These are phyloP conservation scores for Eucalyptus polyanthemos DNA, from an alignment of 345 rosid species.

Conservation along the genomic window DNA sequence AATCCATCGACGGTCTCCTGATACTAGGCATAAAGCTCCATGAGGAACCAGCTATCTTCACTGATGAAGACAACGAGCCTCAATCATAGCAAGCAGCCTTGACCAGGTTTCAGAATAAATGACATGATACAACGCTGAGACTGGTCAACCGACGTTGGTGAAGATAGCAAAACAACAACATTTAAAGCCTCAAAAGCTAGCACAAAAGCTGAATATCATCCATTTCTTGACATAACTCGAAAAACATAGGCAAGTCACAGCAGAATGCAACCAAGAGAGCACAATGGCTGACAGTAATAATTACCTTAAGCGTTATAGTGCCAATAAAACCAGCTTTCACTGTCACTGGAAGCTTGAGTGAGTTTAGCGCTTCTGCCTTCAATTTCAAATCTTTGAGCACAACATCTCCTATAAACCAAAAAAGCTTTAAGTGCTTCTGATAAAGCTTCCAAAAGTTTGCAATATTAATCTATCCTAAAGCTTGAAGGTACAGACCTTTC, in stretches of 20 bases:
- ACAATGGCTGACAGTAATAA: not conserved
- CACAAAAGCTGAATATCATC: not conserved
- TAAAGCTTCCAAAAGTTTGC: not conserved
- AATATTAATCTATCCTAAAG: not conserved
- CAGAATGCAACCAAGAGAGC: not conserved
- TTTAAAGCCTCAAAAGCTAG: not conserved
- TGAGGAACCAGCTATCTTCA: not conserved
- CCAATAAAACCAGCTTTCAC: constrained; percentile 99
- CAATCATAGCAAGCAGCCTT: not conserved
- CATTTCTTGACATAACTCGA: not conserved
- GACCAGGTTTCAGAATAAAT: not conserved
- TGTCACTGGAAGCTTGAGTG: constrained; percentile 86
- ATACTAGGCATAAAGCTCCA: not conserved
- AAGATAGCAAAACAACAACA: not conserved
- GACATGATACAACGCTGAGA: not conserved
- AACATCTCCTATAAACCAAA: constrained; percentile 61
- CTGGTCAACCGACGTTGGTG: not conserved
- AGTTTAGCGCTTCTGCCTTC: constrained; percentile 92
- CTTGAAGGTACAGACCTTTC: constrained; percentile 53
- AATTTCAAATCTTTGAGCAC: constrained; percentile 88
- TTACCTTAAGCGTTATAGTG: constrained; percentile 80
- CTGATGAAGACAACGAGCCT: not conserved
- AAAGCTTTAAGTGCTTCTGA: not conserved
- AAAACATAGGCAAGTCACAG: not conserved
- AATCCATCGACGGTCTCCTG: not conserved